phyloP scores from a whole-genome alignment of 1,284 basidiomycete genomes.

The Volvariella surrecta region DNA sequence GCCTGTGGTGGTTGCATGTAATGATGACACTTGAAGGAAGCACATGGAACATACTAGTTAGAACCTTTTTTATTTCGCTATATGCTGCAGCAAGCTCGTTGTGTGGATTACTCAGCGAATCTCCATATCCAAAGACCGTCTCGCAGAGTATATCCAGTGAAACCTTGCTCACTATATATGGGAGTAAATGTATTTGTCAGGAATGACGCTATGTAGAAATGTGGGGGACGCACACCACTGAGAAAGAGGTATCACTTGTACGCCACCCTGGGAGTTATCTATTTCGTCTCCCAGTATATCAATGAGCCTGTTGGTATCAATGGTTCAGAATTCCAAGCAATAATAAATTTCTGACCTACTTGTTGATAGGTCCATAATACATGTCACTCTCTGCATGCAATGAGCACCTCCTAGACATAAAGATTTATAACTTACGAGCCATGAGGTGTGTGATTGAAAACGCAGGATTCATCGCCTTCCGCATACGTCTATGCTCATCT shows the following conservation, averaged over 20 bases:
- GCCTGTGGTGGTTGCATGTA: too few relatives aligned
- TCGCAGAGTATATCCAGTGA: slow-evolving; percentile 43
- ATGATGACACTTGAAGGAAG: not conserved
- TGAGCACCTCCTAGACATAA: not conserved
- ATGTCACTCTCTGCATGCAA: slow-evolving; percentile 32
- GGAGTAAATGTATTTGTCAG: not conserved
- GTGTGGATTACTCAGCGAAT: slow-evolving; percentile 36
- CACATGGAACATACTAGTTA: slow-evolving; percentile 23
- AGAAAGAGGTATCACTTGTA: slow-evolving; percentile 29
- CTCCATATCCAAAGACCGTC: slow-evolving; percentile 39
- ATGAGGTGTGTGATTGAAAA: slow-evolving; percentile 37
- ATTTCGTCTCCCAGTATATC: slow-evolving; percentile 28
- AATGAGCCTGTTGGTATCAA: slow-evolving; percentile 22
- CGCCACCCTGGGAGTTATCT: slow-evolving; percentile 16
- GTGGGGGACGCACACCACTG: slow-evolving; percentile 34
- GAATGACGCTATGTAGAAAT: not conserved
- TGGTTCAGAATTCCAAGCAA: slow-evolving; percentile 1
- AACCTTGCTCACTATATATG: slow-evolving; percentile 35
- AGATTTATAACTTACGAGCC: slow-evolving; percentile 27
- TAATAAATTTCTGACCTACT: slow-evolving; percentile 18
- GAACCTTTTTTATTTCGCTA: slow-evolving; percentile 30
- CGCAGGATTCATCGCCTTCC: slow-evolving; percentile 40
- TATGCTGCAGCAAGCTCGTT: slow-evolving; percentile 40
- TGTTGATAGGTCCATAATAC: slow-evolving; percentile 37
- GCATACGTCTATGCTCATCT: slow-evolving; percentile 38